Conservation (phyloP, 208 protist genomes). For the Crithidia sp. region DNA sequence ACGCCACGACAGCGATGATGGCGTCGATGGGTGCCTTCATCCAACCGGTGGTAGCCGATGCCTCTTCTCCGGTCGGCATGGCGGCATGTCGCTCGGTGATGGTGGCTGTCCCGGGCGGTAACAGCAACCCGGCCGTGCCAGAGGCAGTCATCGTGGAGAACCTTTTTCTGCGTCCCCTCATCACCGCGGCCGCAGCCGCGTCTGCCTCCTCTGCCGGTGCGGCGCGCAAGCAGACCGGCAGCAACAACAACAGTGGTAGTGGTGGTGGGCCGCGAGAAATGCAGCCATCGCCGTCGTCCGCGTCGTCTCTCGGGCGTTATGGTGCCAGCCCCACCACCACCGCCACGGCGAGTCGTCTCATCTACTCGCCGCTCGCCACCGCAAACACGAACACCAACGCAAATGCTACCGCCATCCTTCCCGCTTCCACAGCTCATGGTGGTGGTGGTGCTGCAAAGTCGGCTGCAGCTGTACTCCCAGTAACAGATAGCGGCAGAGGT, state of each 20-base stretch:
- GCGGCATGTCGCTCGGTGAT: constrained; percentile 37
- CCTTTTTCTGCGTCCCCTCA: constrained; percentile 28
- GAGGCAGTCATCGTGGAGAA: constrained; percentile 42
- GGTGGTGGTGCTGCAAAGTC: neutral
- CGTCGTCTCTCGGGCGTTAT: too few species aligned
- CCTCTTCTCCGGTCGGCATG: constrained; percentile 19
- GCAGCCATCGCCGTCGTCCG: too few species aligned
- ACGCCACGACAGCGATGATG: constrained; percentile 38
- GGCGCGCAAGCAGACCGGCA: neutral
- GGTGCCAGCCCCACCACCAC: neutral
- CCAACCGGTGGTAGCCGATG: constrained; percentile 33
- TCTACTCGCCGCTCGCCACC: too few species aligned
- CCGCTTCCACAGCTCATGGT: neutral
- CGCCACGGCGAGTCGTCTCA: neutral
- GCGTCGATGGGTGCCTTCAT: constrained; percentile 45
- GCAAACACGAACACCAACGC: too few species aligned
- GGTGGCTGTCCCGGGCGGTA: constrained; percentile 25
- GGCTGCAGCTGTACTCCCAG: too few species aligned
- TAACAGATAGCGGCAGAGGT: too few species aligned
- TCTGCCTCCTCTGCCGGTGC: neutral
- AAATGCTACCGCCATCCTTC: too few species aligned
- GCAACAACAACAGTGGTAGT: too few species aligned
- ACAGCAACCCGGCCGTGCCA: constrained; percentile 33
- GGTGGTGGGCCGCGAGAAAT: too few species aligned
- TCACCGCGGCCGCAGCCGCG: constrained; percentile 12